phyloP scores from a whole-genome alignment of 106 monocot species.

The Allium cepa region DNA sequence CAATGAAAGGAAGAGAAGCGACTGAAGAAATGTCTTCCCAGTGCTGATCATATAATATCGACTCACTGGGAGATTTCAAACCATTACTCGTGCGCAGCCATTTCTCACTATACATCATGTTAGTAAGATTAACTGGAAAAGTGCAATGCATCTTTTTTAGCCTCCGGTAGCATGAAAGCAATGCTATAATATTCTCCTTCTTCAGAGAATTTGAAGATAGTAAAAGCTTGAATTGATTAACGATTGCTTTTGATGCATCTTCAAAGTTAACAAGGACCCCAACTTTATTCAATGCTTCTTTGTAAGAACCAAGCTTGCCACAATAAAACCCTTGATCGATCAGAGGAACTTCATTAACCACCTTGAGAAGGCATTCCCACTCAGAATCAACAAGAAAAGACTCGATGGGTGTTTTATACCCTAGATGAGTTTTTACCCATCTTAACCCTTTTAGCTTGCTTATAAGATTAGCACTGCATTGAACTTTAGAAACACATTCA shows the following conservation, averaged over 20 bases:
- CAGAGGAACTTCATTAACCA: slow-evolving; percentile 23
- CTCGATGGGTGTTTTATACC: slow-evolving; percentile 20
- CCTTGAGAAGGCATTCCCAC: slow-evolving; percentile 31
- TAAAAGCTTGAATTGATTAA: slow-evolving; percentile 19
- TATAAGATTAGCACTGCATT: slow-evolving; percentile 6
- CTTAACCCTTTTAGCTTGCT: slow-evolving; percentile 12
- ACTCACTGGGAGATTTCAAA: slow-evolving; percentile 11
- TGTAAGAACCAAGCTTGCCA: slow-evolving; percentile 14
- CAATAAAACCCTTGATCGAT: slow-evolving; percentile 40
- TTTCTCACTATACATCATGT: slow-evolving; percentile 19
- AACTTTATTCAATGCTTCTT: slow-evolving; percentile 24
- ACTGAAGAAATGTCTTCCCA: slow-evolving; percentile 27
- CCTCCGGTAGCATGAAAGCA: slow-evolving; percentile 19
- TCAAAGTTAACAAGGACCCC: slow-evolving; percentile 24
- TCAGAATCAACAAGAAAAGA: slow-evolving; percentile 21
- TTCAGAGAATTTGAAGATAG: slow-evolving; percentile 3
- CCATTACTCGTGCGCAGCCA: slow-evolving; percentile 37
- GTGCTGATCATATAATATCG: slow-evolving; percentile 25
- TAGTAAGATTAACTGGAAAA: slow-evolving; percentile 15
- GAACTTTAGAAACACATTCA: slow-evolving; percentile 18
- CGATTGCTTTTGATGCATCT: slow-evolving; percentile 28
- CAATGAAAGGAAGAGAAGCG: slow-evolving; percentile 34
- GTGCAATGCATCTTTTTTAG: slow-evolving; percentile 9
- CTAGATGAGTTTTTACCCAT: slow-evolving; percentile 39
- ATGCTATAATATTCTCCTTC: slow-evolving; percentile 22